phyloP scores from a whole-genome alignment of 2,329 filamentous ascomycete genomes.

The Plectosphaerella sp. region DNA sequence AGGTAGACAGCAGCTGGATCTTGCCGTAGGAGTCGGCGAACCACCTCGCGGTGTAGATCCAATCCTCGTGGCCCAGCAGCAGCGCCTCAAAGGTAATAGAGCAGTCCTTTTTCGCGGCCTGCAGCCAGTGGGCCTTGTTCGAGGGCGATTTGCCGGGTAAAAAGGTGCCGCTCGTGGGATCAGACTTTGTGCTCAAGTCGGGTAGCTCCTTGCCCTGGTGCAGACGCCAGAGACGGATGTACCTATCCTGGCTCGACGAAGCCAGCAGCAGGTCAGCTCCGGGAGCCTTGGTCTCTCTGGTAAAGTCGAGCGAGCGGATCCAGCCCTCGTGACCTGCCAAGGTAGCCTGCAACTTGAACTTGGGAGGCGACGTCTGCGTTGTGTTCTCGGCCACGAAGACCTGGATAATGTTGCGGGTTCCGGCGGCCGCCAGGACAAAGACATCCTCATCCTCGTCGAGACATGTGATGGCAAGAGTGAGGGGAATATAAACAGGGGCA shows the following conservation, averaged over 20 bases:
- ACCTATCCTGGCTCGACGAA: slow-evolving; percentile 96
- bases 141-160: slow-evolving; percentile 69
- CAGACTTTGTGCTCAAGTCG: slow-evolving; percentile 47
- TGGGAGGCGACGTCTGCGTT: slow-evolving; percentile 23
- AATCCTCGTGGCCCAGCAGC: slow-evolving; percentile 92
- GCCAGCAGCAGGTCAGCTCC: slow-evolving; percentile 73
- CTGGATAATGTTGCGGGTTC: slow-evolving; percentile 79
- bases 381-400: slow-evolving; percentile 61
- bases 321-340: slow-evolving; percentile 90
- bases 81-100: slow-evolving; percentile 91
- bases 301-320: slow-evolving; percentile 83
- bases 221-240: slow-evolving; percentile 88
- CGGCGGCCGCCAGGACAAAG: slow-evolving; percentile 75
- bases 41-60: slow-evolving; percentile 92
- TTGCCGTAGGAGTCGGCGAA: slow-evolving; percentile 43
- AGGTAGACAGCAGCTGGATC: slow-evolving; percentile 78
- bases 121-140: slow-evolving; percentile 83
- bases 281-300: slow-evolving; percentile 49
- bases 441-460: slow-evolving; percentile 49
- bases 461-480: slow-evolving; percentile 65
- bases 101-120: slow-evolving; percentile 57
- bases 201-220: slow-evolving; percentile 65
- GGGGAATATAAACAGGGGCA: slow-evolving; percentile 74
- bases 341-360: slow-evolving; percentile 70
- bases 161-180: slow-evolving; percentile 54